These are phyloP conservation scores for Calophaca sinica DNA, from an alignment of 306 rosid species.

Conservation along the genomic window DNA sequence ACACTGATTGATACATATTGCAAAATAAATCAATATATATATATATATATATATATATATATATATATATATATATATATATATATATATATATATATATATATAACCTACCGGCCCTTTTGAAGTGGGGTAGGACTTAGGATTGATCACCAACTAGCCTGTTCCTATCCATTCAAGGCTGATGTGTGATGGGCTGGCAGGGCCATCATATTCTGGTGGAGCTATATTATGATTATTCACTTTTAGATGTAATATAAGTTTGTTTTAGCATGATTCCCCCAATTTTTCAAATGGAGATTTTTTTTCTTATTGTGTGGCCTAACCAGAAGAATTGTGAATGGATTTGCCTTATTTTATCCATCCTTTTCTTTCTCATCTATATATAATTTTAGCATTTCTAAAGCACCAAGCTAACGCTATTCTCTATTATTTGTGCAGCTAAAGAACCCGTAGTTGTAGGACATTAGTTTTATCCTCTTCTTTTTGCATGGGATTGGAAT, in stretches of 20 bases:
- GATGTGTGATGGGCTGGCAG: slow-evolving; percentile 11
- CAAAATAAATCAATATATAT: slow-evolving; percentile 3
- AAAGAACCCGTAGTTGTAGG: slow-evolving; percentile 22
- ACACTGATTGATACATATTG: not conserved
- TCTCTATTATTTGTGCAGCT: slow-evolving; percentile 40
- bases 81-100: slow-evolving; percentile 19
- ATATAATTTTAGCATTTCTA: slow-evolving; percentile 17
- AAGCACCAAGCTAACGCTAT: slow-evolving; percentile 29
- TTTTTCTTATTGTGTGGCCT: not conserved
- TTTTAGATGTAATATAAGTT: slow-evolving; percentile 6
- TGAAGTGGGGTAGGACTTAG: not conserved
- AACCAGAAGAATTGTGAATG: slow-evolving; percentile 19
- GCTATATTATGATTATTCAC: slow-evolving; percentile 3
- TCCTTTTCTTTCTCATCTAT: slow-evolving; percentile 1
- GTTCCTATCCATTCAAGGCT: slow-evolving; percentile 13
- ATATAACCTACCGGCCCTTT: slow-evolving; percentile 1
- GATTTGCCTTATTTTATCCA: slow-evolving; percentile 23
- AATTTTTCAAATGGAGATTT: not conserved
- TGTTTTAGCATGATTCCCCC: slow-evolving; percentile 18
- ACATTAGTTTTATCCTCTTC: slow-evolving; percentile 29
- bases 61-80: slow-evolving; percentile 28
- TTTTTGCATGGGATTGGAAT: slow-evolving; percentile 30
- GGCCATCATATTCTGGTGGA: not conserved
- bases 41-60: slow-evolving; percentile 28
- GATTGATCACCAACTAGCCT: not conserved